phyloP scores from a whole-genome alignment of 1,139 yeast species.

The Lodderomyces metapsilosis region DNA sequence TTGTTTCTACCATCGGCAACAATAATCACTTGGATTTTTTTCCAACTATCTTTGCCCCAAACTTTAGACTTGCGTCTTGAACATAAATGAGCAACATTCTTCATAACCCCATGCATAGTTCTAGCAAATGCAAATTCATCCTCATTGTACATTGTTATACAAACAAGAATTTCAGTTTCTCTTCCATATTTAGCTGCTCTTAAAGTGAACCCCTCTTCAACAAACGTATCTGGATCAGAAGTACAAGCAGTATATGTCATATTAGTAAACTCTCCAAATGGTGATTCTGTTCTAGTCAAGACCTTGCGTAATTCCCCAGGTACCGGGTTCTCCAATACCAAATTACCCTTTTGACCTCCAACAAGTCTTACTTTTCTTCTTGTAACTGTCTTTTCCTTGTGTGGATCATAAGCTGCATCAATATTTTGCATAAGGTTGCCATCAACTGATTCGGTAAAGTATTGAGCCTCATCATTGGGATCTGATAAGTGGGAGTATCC shows the following conservation, averaged over 20 bases:
- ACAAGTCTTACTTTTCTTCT: conserved; percentile 61
- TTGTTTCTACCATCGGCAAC: conserved; percentile 93
- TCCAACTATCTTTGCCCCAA: conserved; percentile 98
- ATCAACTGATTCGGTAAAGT: conserved; percentile 46
- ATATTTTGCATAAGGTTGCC: conserved; percentile 44
- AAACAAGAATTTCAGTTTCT: conserved; percentile 84
- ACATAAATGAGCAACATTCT: conserved; percentile 83
- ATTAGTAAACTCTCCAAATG: conserved; percentile 81
- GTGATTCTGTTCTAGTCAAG: conserved; percentile 74
- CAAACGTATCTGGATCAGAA: conserved; percentile 80
- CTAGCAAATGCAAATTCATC: conserved; percentile 85
- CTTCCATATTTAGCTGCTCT: conserved; percentile 82
- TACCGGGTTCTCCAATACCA: conserved; percentile 88
- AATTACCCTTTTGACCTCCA: conserved; percentile 63
- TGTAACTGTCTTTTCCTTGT: conserved; percentile 33
- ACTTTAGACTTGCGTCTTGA: conserved; percentile 74
- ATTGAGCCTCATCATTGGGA: conserved; percentile 31
- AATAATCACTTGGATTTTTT: conserved; percentile 85
- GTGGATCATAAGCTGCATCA: conserved; percentile 34
- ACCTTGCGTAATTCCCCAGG: conserved; percentile 83
- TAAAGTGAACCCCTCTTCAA: conserved; percentile 75
- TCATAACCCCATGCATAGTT: conserved; percentile 91
- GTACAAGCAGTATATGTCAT: conserved; percentile 97
- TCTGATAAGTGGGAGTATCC: conserved; percentile 32
- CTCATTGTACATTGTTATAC: conserved; percentile 96